These are phyloP conservation scores for Bocquillonia castaneifolia DNA, from an alignment of 441 rosid species.

Conservation along the genomic window DNA sequence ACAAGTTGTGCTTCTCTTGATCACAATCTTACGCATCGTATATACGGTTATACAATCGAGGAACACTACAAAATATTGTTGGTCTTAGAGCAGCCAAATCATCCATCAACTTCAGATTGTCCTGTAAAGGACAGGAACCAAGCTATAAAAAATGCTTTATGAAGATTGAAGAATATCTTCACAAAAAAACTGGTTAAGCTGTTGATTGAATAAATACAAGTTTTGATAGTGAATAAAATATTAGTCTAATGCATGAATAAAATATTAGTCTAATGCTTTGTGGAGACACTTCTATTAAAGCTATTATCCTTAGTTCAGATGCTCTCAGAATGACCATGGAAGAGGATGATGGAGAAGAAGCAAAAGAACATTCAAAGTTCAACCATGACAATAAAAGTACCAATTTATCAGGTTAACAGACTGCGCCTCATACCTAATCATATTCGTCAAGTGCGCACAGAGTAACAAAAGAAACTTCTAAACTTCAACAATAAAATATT, in stretches of 20 bases:
- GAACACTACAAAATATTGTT: constrained; percentile 88
- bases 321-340: not conserved
- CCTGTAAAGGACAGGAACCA: constrained; percentile 43
- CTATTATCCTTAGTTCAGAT: constrained; percentile 3
- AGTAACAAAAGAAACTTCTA: not conserved
- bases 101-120: constrained; percentile 83
- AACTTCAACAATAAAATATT: not conserved
- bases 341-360: not conserved
- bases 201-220: not conserved
- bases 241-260: not conserved
- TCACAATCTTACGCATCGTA: constrained; percentile 63
- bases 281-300: not conserved
- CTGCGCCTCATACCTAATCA: not conserved
- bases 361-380: not conserved
- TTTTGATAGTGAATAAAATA: not conserved
- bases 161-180: not conserved
- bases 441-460: not conserved
- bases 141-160: not conserved
- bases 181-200: not conserved
- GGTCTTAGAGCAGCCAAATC: constrained; percentile 91
- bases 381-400: not conserved
- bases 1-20: constrained; percentile 17
- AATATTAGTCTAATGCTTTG: not conserved
- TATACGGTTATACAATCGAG: constrained; percentile 85
- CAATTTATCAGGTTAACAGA: constrained; percentile 4